Conservation (phyloP, 257 asterid genomes). For the Cruciata laevipes region DNA sequence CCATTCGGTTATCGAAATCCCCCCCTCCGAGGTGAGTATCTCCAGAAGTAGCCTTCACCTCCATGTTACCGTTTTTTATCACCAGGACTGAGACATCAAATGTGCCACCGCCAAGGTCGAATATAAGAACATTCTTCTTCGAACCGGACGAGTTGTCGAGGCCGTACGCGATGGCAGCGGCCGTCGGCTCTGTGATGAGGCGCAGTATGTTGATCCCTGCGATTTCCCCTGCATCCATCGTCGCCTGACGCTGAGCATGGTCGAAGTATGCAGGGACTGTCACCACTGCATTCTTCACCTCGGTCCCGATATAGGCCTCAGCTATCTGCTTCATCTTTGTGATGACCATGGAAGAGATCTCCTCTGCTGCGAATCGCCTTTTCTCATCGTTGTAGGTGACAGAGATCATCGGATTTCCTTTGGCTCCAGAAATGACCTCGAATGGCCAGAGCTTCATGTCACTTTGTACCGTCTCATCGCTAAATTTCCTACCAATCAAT, state of each 20-base stretch:
- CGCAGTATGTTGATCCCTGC: neutral
- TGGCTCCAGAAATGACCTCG: neutral
- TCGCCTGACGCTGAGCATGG: neutral
- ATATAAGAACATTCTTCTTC: neutral
- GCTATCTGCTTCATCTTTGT: neutral
- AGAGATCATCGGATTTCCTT: neutral
- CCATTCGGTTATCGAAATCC: neutral
- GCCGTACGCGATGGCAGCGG: neutral
- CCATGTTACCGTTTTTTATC: neutral
- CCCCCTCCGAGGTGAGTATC: neutral
- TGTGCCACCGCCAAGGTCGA: neutral
- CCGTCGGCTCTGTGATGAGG: neutral
- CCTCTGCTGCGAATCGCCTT: neutral
- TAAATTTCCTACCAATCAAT: neutral
- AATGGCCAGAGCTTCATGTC: neutral
- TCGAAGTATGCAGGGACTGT: neutral
- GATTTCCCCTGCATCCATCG: neutral
- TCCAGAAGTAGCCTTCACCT: neutral
- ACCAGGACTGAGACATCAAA: neutral
- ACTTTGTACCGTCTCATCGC: neutral
- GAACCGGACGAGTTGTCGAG: neutral
- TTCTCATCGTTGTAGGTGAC: conserved; percentile 3
- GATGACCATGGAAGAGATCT: conserved; percentile 1
- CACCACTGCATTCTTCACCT: neutral
- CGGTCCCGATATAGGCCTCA: neutral